Base-by-base conservation (phyloP, 2,329 filamentous ascomycete genomes). In the Nigrospora sphaerica region DNA sequence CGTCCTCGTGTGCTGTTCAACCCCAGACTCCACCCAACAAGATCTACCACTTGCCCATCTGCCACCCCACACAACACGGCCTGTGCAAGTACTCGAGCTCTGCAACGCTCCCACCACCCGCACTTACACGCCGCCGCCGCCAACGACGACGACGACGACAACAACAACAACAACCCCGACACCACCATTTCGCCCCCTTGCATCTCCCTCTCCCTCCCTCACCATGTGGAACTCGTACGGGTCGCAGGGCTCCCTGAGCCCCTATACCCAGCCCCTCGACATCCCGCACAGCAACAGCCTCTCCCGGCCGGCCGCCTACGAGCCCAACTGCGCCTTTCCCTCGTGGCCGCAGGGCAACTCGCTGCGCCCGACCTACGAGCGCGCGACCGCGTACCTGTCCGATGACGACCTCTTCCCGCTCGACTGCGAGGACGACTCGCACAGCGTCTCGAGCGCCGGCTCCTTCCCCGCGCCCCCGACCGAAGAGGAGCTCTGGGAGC, bases 341-440 rank as follows among this genome's bases (percentile, higher is more conserved):
- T 69, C 66, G 32, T 72, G 69, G 69, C 67, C 68, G 4, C 65
- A 66, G 18, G 58, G 68, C 12, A 60, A 62, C 1, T 68, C 66
- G 3, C 60, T 70, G 23, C 52, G 37, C 48, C 49, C 35, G 49
- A 51, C 39, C 49, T 63, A 69, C 40, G 63, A 70, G 53, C 71
- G 72, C 49, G 72, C 76, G 16, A 74, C 74, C 3, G 77, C 77
- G 1, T 80, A 73, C 62, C 70, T 83, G 52, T 81, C 78, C 37
- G 80, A 84, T 67, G 80, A 83, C 64, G 80, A 83, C 55, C 74
- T 83, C 46, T 75, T 79, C 62, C 70, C 75, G 47, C 64, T 69
- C 59, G 70, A 73, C 54, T 64, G 39, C 31, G 51, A 77, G 54
- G 73, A 78, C 55, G 72, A 78, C 56, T 55, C 63, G 49, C 67